Evolutionary conservation across 306 rosid genomes (phyloP).

Genomic region (Quercus aquifolioides): DNA sequence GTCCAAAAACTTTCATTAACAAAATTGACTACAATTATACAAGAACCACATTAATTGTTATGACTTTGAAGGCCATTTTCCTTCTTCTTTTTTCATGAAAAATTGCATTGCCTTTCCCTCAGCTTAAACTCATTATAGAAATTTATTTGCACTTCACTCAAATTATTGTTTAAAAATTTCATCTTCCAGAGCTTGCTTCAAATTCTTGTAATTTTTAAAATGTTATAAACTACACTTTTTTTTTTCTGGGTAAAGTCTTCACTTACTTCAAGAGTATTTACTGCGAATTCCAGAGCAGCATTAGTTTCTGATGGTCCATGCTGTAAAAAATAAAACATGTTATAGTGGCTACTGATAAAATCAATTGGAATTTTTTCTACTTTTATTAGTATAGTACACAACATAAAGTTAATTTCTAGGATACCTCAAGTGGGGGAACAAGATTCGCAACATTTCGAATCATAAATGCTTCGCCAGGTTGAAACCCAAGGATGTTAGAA

Average conservation of each 20-base stretch:
- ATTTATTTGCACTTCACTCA: not conserved
- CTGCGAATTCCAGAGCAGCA: slow-evolving; percentile 95
- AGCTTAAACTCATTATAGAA: slow-evolving; percentile 1
- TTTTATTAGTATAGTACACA: not conserved
- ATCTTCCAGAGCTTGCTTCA: not conserved
- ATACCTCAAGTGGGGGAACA: slow-evolving; percentile 74
- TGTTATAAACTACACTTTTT: not conserved
- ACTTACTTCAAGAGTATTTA: slow-evolving; percentile 61
- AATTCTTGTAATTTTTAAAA: not conserved
- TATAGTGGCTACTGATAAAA: not conserved
- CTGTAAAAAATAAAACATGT: slow-evolving; percentile 31
- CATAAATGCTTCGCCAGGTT: slow-evolving; percentile 93
- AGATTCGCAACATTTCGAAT: slow-evolving; percentile 87
- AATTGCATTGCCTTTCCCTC: not conserved
- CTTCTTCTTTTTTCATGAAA: not conserved
- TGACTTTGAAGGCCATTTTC: not conserved
- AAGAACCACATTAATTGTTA: not conserved
- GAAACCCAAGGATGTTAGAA: slow-evolving; percentile 80
- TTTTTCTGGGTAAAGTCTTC: not conserved
- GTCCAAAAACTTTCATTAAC: not conserved
- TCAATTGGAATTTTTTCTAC: not conserved
- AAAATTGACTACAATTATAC: not conserved
- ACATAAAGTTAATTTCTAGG: not conserved
- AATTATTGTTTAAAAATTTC: not conserved
- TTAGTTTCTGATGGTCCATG: slow-evolving; percentile 86